Evolutionary conservation across 768 basidiomycete species (phyloP), one percentile per base, ranked within the genome.

Genomic region (Mycena leptocephala): DNA sequence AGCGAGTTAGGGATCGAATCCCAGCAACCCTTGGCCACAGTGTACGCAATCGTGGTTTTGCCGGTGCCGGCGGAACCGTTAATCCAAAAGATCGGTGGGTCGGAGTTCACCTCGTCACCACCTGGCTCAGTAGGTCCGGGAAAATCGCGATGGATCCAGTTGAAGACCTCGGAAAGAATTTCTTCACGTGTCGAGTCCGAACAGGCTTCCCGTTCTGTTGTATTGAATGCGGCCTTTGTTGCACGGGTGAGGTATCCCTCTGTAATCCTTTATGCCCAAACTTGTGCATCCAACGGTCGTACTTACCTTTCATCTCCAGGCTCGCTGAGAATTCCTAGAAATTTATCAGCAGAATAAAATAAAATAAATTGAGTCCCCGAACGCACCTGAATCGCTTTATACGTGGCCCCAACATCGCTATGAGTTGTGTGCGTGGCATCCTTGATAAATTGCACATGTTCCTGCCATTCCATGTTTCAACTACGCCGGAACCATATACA

Each of bases 21-120:
- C 8, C 9, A 5, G 59, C 70, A 71, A 0, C 13, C 5, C n/a
- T 71, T n/a, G 20, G 56, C 56, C 1, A 62, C 46, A 16, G 70
- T 71, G 22, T 48, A 48, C 5, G 70, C 70, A 35, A 71, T 71
- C 2, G 70, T 71, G 0, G 56, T 70, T 5, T 70, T 70, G 24
- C 69, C 69, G 1, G 69, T 70, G 7, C 69, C 69, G 22, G 70
- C 70, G 3, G 56, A 33, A 3, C 70, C 70, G 16, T 71, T 71
- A 24, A 71, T 22, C 70, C 59, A 71, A 26, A 69, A 69, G 3
- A 69, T 59, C n/a, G 3, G 30, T 11, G 3, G 35, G 26, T 24
- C 20, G 28, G n/a, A n/a, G n/a, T n/a, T n/a, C n/a, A n/a, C n/a
- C 26, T 10, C 20, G 13, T 22, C 2, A 48, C 16, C n/a, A n/a